These are phyloP conservation scores for Fusarium mangiferae DNA, from an alignment of 2,329 filamentous ascomycete genomes.

Conservation along the genomic window DNA sequence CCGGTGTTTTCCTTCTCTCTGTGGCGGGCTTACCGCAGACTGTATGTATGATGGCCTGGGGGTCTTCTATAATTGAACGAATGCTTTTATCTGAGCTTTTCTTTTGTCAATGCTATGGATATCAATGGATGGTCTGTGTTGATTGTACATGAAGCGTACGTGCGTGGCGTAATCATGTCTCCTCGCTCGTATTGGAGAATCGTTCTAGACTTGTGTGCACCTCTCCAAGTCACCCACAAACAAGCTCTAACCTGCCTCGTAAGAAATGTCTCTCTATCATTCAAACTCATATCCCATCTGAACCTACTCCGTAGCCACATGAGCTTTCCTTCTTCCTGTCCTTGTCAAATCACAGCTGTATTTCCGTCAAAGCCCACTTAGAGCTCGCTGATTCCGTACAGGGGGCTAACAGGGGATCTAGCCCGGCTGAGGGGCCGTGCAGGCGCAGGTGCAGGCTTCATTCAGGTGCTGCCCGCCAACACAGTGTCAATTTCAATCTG, in stretches of 20 bases:
- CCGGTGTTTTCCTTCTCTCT: too few relatives aligned
- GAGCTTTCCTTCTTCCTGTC: neutral
- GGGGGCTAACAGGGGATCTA: constrained; percentile 23
- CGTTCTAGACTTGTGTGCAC: neutral
- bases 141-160: constrained; percentile 26
- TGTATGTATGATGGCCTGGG: neutral
- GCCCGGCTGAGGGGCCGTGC: constrained; percentile 20
- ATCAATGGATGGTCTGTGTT: neutral
- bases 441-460: constrained; percentile 15
- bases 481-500: constrained; percentile 36
- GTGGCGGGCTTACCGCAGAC: neutral
- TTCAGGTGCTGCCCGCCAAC: constrained; percentile 30
- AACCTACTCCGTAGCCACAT: constrained; percentile 21
- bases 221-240: constrained; percentile 1
- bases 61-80: neutral
- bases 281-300: constrained; percentile 28
- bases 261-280: constrained; percentile 38
- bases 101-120: constrained; percentile 2
- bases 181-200: constrained; percentile 4
- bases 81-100: constrained; percentile 13
- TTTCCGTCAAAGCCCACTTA: constrained; percentile 31
- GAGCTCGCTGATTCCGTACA: constrained; percentile 29
- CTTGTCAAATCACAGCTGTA: constrained; percentile 23
- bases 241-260: constrained; percentile 31
- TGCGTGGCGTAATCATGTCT: constrained; percentile 30